Conservation (phyloP, 2,329 filamentous ascomycete species). For the Cladosporium sp. region DNA sequence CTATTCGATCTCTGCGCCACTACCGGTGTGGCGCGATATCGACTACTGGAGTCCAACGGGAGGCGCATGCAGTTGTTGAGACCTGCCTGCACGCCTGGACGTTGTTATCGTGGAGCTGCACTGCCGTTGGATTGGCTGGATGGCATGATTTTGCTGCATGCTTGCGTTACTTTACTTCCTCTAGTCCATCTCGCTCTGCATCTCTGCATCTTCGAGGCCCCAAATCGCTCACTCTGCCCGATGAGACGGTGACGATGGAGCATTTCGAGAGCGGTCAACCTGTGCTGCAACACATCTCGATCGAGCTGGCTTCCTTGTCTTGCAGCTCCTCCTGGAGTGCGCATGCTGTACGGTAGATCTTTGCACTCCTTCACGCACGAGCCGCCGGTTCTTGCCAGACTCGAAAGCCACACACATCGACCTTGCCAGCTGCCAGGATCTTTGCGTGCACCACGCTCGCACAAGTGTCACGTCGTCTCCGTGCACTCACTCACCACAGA, state of each 20-base stretch:
- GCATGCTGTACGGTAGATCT: conserved; percentile 10
- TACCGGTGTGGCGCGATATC: conserved; percentile 8
- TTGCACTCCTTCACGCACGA: conserved; percentile 1
- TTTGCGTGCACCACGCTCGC: background rate
- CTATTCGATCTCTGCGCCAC: conserved; percentile 17
- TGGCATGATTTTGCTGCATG: background rate
- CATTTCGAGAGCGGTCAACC: background rate
- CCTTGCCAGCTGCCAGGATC: background rate
- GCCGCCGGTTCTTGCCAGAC: conserved; percentile 8
- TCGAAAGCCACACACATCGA: background rate
- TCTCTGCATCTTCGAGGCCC: background rate
- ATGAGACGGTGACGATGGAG: background rate
- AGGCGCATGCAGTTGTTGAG: conserved; percentile 11
- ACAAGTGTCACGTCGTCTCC: background rate
- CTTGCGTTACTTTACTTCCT: conserved; percentile 3
- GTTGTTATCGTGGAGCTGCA: conserved; percentile 5
- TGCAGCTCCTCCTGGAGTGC: conserved; percentile 3
- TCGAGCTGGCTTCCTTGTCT: background rate
- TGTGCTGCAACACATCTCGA: background rate
- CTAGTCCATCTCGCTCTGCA: background rate
- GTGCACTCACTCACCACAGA: background rate
- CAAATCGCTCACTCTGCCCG: background rate
- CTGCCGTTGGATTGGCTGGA: background rate
- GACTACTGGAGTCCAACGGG: background rate
- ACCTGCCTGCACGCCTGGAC: background rate